Percentiles rank a stretch among this genome's conserved stretches.
phyloP scores from a whole-genome alignment of 106 monocot species.

The Chionographis japonica region DNA sequence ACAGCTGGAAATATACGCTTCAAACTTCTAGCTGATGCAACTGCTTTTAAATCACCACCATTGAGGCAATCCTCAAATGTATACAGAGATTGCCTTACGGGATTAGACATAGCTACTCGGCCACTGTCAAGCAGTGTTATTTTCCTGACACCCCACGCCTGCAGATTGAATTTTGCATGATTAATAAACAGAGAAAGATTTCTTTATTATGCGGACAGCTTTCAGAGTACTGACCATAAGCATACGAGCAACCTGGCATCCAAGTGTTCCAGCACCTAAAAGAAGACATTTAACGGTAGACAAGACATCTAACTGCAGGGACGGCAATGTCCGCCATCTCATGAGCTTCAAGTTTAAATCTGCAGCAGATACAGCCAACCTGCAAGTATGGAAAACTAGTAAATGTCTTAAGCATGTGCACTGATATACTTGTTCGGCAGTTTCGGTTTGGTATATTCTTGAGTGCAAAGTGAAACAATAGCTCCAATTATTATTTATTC shows the following conservation, averaged over 20 bases:
- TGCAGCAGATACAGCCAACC: conserved; percentile 83
- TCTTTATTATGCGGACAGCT: background rate
- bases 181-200: background rate
- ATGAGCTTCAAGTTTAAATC: conserved; percentile 97
- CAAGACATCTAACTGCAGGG: conserved; percentile 52
- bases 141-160: conserved; percentile 96
- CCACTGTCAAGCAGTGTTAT: conserved; percentile 87
- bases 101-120: conserved; percentile 88
- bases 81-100: conserved; percentile 86
- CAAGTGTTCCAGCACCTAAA: conserved; percentile 92
- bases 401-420: background rate
- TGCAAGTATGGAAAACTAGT: conserved; percentile 25
- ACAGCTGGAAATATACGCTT: conserved; percentile 75
- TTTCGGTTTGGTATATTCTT: background rate
- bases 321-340: conserved; percentile 86
- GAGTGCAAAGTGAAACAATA: background rate
- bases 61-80: conserved; percentile 75
- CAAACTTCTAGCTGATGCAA: conserved; percentile 67
- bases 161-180: conserved; percentile 13
- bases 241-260: conserved; percentile 97
- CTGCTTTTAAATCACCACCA: conserved; percentile 77
- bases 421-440: background rate
- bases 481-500: background rate
- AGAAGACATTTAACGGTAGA: conserved; percentile 66
- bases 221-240: conserved; percentile 65